Evolutionary conservation across 2,329 filamentous ascomycete genomes (phyloP).

Genomic region (Pestalotiopsis sp.): DNA sequence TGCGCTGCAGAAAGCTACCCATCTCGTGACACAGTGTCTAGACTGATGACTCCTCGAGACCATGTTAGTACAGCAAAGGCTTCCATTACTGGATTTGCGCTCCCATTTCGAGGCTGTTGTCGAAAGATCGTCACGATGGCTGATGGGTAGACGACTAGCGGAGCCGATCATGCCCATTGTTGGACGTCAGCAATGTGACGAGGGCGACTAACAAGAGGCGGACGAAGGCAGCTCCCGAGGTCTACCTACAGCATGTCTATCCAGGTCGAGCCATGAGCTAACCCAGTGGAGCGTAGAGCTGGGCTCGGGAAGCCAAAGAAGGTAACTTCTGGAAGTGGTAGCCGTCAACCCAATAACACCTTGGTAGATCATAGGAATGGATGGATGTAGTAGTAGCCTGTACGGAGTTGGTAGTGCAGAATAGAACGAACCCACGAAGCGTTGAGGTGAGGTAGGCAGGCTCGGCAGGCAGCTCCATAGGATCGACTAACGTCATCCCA

Average conservation of each 20-base stretch:
- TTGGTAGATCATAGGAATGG: neutral
- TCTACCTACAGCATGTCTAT: constrained; percentile 13
- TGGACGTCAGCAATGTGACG: constrained; percentile 23
- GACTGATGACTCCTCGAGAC: neutral
- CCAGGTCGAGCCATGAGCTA: constrained; percentile 5
- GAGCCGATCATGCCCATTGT: constrained; percentile 15
- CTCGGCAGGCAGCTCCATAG: neutral
- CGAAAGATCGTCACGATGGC: constrained; percentile 2
- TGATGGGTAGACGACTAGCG: neutral
- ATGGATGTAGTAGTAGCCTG: neutral
- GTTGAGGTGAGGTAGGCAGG: neutral
- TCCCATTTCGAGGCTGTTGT: neutral
- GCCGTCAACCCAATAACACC: neutral
- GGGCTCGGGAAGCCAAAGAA: constrained; percentile 17
- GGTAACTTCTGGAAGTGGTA: neutral
- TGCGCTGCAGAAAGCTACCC: neutral
- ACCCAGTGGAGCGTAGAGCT: constrained; percentile 21
- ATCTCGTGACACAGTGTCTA: neutral
- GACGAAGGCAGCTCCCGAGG: constrained; percentile 33
- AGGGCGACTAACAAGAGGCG: constrained; percentile 28
- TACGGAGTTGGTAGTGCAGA: neutral
- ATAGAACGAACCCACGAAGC: neutral
- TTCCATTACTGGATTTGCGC: neutral
- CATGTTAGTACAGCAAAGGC: neutral
- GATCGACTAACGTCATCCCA: neutral